A percentile compares a stretch with the other conserved stretches of the same genome.
Evolutionary conservation across 768 basidiomycete genomes (phyloP).

Genomic region (Tricholoma matsutake): DNA sequence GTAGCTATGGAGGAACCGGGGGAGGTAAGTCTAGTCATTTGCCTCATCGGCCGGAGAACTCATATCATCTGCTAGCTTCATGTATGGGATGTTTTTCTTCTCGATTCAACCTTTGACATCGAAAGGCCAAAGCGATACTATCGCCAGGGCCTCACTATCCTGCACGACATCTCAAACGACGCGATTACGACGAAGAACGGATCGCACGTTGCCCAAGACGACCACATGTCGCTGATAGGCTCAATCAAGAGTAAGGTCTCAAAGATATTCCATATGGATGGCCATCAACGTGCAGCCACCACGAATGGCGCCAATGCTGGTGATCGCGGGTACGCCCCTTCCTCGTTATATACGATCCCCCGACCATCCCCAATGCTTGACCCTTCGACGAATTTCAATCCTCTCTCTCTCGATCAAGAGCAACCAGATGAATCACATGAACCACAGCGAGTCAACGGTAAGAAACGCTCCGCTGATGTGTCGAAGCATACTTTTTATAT

Average conservation of each 20-base stretch:
- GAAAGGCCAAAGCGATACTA: conserved; percentile 89
- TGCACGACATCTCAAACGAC: conserved; percentile 35
- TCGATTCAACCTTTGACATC: conserved; percentile 87
- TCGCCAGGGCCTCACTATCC: conserved; percentile 75
- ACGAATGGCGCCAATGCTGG: conserved; percentile 12
- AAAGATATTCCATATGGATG: conserved; percentile 38
- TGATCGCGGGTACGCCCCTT: conserved; percentile 23
- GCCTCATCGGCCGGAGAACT: not conserved
- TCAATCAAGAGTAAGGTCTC: conserved; percentile 49
- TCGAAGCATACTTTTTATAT: conserved; percentile 95
- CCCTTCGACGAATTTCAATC: conserved; percentile 74
- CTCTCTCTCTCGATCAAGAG: conserved; percentile 34
- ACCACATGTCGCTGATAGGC: conserved; percentile 40
- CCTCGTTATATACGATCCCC: conserved; percentile 35
- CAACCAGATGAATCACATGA: conserved; percentile 19
- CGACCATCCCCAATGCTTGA: conserved; percentile 64
- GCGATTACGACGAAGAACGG: conserved; percentile 3
- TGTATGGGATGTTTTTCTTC: conserved; percentile 92
- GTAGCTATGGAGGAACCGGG: conserved; percentile 85
- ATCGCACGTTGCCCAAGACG: conserved; percentile 17
- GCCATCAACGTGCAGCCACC: conserved; percentile 15
- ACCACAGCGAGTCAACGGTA: conserved; percentile 34
- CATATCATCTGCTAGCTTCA: conserved; percentile 44
- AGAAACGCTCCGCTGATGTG: conserved; percentile 54
- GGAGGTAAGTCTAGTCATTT: conserved; percentile 46